Evolutionary conservation across 140 eudicot genomes (phyloP), one percentile per base, ranked within the genome.

Genomic region (Senecio squalidus): DNA sequence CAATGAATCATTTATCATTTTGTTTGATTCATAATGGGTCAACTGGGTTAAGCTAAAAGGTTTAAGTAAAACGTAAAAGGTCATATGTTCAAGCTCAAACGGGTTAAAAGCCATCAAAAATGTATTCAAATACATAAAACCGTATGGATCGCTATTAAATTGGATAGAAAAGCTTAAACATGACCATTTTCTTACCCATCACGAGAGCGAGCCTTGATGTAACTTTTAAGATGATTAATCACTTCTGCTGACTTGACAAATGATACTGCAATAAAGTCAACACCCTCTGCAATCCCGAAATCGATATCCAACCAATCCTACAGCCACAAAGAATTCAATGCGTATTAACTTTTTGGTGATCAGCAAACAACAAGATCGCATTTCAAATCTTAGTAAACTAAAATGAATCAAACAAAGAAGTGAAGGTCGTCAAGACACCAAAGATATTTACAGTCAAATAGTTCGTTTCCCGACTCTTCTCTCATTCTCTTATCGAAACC

Each of bases 241-340:
- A 84, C 94, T 81, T 86, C 98, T 36, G 98, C 95, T 69, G 98
- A 86, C 75, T 88, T 84, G 55, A 86, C 98, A 66, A 91, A 91
- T 18, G 98, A 86, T 52, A 86, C 75, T 11, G 96, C 96, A 52
- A 91, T 86, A 75, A 86, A 91, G 50, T 91, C 98, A 65, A 91
- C 98, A 60, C 96, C 98, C 71, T 91, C 86, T 11, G 96, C 85
- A 21, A 86, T 76, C 68, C 95, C 98, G 60, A 91, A 91, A 68
- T 86, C 98, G 53, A 91, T 91, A 61, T 91, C 98, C 84, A 91
- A 64, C 96, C 98, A 91, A 81, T 91, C 98, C 98, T 91, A 69
- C 38, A 71, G 38, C 20, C 41, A 58, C 48, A 29, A 51, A 9
- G 18, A 27, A 44, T 20, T 7, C 17, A 7, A 15, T 41, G n/a